Evolutionary conservation across 139 green algal genomes (phyloP), one percentile per base, ranked within the genome.

Genomic region (Auxenochlorella pyrenoidosa): DNA sequence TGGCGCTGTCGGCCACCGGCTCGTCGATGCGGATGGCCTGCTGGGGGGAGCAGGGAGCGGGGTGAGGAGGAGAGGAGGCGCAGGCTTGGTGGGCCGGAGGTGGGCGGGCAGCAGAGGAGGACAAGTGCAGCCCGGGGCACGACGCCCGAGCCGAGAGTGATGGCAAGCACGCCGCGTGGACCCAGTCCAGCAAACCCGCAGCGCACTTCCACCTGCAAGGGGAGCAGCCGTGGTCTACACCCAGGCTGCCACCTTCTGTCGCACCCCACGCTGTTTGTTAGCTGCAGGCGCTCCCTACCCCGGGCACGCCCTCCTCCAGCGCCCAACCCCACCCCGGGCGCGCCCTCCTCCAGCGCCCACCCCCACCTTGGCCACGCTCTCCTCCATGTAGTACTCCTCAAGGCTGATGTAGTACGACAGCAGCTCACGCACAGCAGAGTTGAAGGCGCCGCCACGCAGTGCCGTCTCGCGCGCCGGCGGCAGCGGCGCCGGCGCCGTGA

Each of bases 351-450:
- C 89, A 99, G n/a, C n/a, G n/a, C n/a, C n/a, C n/a, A n/a, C n/a
- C 4, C 81, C 43, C 85, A 85, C 97, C 92, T 98, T 98, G 82
- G 77, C 82, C 44, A 97, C 91, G 65, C 94, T 98, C 80, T 97
- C 93, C 36, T 97, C 94, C 89, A 99, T 92, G 84, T 98, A 98
- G 72, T 95, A 95, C 88, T 99, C 97, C 92, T 99, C 97, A 88
- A 99, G 91, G 36, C 88, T 86, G 71, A 98, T 92, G 90, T 98
- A 99, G 89, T 96, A 94, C 4, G 90, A 91, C 28, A 96, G 83
- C 83, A 99, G 90, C 92, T 99, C 97, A 6, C 94, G 89, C 70
- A 97, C 87, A 1, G 88, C 75, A 28, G 84, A 84, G 84, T 92
- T 94, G 75, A 98, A 95, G 40, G 66, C 41, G 59, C 90, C 89